These are phyloP conservation scores for Alternaria novae-zelandiae DNA, from an alignment of 2,329 filamentous ascomycete species.

Conservation along the genomic window DNA sequence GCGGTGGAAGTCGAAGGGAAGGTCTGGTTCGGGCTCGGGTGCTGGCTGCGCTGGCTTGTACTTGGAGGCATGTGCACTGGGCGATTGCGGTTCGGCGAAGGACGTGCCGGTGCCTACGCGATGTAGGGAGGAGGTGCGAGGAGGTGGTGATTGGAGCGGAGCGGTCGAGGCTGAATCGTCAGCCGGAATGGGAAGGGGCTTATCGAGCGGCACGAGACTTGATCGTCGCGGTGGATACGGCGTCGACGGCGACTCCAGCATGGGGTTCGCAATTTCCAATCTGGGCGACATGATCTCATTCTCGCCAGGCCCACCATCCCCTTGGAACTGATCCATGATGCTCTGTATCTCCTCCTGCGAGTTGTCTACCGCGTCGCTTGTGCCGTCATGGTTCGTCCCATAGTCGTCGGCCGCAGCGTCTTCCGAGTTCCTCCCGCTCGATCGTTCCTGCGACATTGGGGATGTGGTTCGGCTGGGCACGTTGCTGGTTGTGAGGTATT, in stretches of 20 bases:
- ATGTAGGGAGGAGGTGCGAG: constrained; percentile 44
- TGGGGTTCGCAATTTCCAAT: constrained; percentile 80
- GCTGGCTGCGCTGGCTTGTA: constrained; percentile 64
- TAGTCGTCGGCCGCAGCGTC: constrained; percentile 42
- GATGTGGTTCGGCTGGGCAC: constrained; percentile 52
- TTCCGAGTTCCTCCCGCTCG: constrained; percentile 49
- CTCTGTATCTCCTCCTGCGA: constrained; percentile 89
- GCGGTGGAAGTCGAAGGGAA: constrained; percentile 96
- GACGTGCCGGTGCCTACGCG: constrained; percentile 39
- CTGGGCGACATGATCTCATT: constrained; percentile 93
- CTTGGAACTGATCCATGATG: constrained; percentile 96
- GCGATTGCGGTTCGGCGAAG: constrained; percentile 40
- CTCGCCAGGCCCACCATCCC: constrained; percentile 71
- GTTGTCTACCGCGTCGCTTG: constrained; percentile 56
- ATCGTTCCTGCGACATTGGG: constrained; percentile 42
- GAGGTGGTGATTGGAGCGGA: constrained; percentile 41
- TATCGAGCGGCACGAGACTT: constrained; percentile 76
- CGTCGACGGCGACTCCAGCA: constrained; percentile 65
- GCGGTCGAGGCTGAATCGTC: constrained; percentile 31
- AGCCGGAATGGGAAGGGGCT: constrained; percentile 40
- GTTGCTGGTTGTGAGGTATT: constrained; percentile 53
- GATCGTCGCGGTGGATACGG: constrained; percentile 84
- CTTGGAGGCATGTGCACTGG: constrained; percentile 52
- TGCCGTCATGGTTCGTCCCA: constrained; percentile 58
- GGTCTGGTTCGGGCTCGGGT: constrained; percentile 71